Evolutionary conservation across 345 rosid species (phyloP).

Genomic region (Populus pruinosa): DNA sequence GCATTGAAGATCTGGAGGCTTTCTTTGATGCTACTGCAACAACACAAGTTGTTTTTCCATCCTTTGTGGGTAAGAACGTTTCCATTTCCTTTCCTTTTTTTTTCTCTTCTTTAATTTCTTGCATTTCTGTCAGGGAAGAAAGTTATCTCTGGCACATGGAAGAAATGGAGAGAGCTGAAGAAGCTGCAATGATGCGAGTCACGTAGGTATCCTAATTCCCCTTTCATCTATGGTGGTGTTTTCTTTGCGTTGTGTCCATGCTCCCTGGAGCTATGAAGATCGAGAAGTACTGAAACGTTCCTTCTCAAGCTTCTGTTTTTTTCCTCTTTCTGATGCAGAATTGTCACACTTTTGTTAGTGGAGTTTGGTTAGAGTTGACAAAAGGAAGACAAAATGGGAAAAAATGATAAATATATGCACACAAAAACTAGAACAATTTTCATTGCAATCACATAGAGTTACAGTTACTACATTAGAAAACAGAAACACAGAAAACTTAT

Average conservation of each 20-base stretch:
- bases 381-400: background rate
- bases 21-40: conserved; percentile 10
- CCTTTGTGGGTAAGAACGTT: conserved; percentile 20
- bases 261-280: background rate
- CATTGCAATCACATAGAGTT: conserved; percentile 42
- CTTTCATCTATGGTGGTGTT: background rate
- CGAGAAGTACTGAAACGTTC: background rate
- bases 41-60: background rate
- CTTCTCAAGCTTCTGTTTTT: conserved; percentile 6
- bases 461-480: conserved; percentile 48
- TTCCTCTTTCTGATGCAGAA: conserved; percentile 14
- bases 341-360: background rate
- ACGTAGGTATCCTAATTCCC: background rate
- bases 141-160: background rate
- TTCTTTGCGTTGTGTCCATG: background rate
- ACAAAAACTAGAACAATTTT: conserved; percentile 52
- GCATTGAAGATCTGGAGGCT: background rate
- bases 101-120: background rate
- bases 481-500: conserved; percentile 33
- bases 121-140: background rate
- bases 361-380: background rate
- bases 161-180: background rate
- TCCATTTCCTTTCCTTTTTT: background rate
- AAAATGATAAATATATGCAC: conserved; percentile 26
- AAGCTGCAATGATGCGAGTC: background rate